Evolutionary conservation across 176 grass and related monocot genomes (phyloP).

Genomic region (Cenchrus purpureus): DNA sequence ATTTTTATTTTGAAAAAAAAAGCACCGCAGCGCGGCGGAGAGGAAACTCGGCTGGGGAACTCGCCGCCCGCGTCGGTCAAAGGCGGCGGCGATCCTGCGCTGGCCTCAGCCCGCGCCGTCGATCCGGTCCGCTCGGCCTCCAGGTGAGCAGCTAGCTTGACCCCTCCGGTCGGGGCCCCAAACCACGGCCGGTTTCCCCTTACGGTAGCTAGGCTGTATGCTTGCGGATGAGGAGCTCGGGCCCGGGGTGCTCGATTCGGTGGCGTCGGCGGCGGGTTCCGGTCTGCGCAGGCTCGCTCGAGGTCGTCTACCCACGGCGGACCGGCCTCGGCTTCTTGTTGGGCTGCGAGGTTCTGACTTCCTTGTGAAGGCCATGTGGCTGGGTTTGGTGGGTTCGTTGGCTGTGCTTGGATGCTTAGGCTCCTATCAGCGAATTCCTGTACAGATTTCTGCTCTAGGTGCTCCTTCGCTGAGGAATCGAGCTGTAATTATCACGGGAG

Average conservation of each 20-base stretch:
- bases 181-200: neutral
- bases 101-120: neutral
- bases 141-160: constrained; percentile 33
- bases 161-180: neutral
- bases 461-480: neutral
- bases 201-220: neutral
- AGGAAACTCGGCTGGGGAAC: neutral
- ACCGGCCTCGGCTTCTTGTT: neutral
- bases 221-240: neutral
- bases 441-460: neutral
- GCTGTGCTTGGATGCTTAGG: neutral
- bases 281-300: neutral
- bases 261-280: neutral
- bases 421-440: neutral
- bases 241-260: neutral
- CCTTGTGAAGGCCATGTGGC: neutral
- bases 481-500: neutral
- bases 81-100: constrained; percentile 6
- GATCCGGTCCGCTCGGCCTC: neutral
- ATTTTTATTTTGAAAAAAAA: neutral
- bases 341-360: constrained; percentile 2
- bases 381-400: neutral
- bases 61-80: constrained; percentile 23
- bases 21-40: neutral
- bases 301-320: neutral